A percentile compares a stretch with the other conserved stretches of the same genome.
These are phyloP conservation scores for Malassezia equina DNA, from an alignment of 1,284 basidiomycete genomes.

Conservation along the genomic window DNA sequence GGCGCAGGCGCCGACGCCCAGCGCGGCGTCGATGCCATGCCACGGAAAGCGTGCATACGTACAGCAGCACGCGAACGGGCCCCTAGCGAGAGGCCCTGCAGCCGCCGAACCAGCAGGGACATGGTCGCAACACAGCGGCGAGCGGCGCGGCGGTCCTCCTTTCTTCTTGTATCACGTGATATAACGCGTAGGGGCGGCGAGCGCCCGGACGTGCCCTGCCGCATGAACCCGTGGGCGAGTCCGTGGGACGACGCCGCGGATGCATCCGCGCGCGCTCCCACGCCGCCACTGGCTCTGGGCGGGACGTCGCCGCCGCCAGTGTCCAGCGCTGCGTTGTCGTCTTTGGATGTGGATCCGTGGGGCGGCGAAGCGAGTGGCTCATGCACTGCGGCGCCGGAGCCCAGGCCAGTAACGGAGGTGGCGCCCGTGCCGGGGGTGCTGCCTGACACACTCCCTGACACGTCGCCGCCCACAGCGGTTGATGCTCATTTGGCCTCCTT, in stretches of 20 bases:
- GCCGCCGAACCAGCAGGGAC: not conserved
- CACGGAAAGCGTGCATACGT: not conserved
- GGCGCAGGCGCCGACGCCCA: not conserved
- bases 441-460: not conserved
- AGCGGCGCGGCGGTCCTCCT: not conserved
- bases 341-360: slow-evolving; percentile 9
- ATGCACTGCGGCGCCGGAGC: too few species aligned
- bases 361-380: not conserved
- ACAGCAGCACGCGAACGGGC: not conserved
- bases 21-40: not conserved
- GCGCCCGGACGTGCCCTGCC: not conserved
- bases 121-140: not conserved
- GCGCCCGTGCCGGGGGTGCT: not conserved
- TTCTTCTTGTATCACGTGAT: not conserved
- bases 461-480: not conserved
- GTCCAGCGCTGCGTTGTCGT: not conserved
- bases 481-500: slow-evolving; percentile 4
- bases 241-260: slow-evolving; percentile 6
- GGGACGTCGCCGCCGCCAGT: not conserved
- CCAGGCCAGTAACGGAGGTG: not conserved
- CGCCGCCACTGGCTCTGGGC: not conserved
- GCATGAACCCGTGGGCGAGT: slow-evolving; percentile 18
- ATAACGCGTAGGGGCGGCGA: not conserved
- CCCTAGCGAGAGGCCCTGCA: not conserved
- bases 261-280: not conserved